Evolutionary conservation across 2,329 filamentous ascomycete genomes (phyloP).

Genomic region (Elsinoe perseae): DNA sequence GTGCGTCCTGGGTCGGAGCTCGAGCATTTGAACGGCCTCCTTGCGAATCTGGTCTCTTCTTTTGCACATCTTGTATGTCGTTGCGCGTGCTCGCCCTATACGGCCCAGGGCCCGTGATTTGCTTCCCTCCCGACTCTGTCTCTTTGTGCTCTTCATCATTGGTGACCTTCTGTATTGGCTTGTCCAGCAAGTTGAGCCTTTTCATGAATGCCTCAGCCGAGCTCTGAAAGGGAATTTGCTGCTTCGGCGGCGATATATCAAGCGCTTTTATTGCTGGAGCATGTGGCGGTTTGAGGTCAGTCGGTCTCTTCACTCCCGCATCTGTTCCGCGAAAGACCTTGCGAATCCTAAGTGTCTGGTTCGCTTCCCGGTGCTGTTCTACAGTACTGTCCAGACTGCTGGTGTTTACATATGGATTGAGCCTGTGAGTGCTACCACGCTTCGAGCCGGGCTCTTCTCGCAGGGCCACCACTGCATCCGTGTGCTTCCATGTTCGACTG

Average conservation of each 20-base stretch:
- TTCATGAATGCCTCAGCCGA: background rate
- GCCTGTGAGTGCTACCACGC: background rate
- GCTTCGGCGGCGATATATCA: background rate
- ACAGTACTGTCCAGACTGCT: background rate
- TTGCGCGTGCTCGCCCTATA: too few relatives aligned
- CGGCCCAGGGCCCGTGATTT: too few relatives aligned
- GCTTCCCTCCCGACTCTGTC: too few relatives aligned
- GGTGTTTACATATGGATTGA: background rate
- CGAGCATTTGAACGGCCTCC: too few relatives aligned
- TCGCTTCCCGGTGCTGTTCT: conserved; percentile 7
- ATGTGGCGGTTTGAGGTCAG: background rate
- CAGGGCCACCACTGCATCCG: background rate
- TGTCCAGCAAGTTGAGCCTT: background rate
- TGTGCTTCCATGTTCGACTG: background rate
- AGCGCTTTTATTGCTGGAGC: background rate
- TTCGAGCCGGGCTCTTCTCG: background rate
- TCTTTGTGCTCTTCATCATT: background rate
- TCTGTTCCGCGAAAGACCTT: background rate
- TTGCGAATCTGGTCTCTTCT: too few relatives aligned
- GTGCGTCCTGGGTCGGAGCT: too few relatives aligned
- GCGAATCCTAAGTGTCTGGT: background rate
- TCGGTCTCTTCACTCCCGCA: background rate
- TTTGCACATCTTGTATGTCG: too few relatives aligned
- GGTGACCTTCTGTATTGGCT: background rate
- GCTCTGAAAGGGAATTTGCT: background rate